phyloP scores from a whole-genome alignment of 768 basidiomycete genomes.

The Leccinellum luteum region DNA sequence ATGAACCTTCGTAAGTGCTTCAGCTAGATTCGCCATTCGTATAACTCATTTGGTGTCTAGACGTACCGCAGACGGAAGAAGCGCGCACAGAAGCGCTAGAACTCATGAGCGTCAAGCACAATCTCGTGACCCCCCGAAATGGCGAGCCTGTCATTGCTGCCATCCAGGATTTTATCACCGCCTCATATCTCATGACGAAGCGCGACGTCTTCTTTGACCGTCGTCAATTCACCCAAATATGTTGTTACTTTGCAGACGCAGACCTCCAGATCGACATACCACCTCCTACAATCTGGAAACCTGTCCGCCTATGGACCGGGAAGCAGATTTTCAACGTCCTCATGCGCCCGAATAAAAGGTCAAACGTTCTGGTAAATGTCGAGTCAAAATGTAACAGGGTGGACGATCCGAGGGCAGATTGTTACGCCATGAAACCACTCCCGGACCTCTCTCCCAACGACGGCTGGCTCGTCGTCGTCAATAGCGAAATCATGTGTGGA shows the following conservation, averaged over 20 bases:
- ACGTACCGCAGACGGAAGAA: slow-evolving; percentile 98
- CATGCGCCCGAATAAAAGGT: slow-evolving; percentile 88
- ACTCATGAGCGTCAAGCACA: slow-evolving; percentile 96
- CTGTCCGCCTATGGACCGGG: slow-evolving; percentile 92
- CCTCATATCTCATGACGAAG: slow-evolving; percentile 90
- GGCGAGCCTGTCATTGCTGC: slow-evolving; percentile 99
- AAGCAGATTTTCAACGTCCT: slow-evolving; percentile 98
- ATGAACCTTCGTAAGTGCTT: slow-evolving; percentile 90
- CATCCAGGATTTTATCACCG: slow-evolving; percentile 99
- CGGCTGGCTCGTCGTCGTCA: slow-evolving; percentile 95
- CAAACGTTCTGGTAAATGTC: slow-evolving; percentile 86
- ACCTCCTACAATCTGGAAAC: slow-evolving; percentile 92
- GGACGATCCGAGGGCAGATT: slow-evolving; percentile 67
- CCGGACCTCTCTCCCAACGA: slow-evolving; percentile 94
- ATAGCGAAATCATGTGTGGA: slow-evolving; percentile 99
- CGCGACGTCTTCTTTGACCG: slow-evolving; percentile 93
- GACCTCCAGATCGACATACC: slow-evolving; percentile 92
- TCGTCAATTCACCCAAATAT: slow-evolving; percentile 93
- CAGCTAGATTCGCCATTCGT: background rate
- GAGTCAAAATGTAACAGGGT: slow-evolving; percentile 94
- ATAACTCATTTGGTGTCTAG: slow-evolving; percentile 38
- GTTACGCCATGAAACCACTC: slow-evolving; percentile 62
- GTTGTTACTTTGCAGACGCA: slow-evolving; percentile 91
- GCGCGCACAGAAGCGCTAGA: slow-evolving; percentile 95
- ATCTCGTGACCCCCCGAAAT: slow-evolving; percentile 96